These are phyloP conservation scores for Diaporthe australafricana DNA, from an alignment of 2,329 filamentous ascomycete species.

Conservation along the genomic window DNA sequence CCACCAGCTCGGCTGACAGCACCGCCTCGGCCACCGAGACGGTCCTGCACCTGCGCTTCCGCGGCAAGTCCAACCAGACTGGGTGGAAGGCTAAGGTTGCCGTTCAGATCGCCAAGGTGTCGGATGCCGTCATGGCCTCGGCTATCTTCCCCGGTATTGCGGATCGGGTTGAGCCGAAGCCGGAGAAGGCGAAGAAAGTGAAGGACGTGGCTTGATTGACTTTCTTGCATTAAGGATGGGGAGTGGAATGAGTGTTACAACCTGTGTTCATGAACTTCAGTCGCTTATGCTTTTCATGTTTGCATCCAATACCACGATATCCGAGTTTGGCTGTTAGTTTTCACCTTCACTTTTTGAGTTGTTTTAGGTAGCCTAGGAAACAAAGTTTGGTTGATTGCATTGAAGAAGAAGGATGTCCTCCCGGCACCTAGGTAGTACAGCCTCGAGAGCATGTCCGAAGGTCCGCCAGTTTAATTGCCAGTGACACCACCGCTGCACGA, in stretches of 20 bases:
- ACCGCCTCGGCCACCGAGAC: slow-evolving; percentile 9
- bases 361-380: background rate
- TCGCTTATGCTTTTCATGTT: background rate
- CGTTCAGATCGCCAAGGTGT: slow-evolving; percentile 20
- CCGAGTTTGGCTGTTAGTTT: background rate
- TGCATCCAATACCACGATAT: slow-evolving; percentile 26
- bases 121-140: slow-evolving; percentile 28
- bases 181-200: slow-evolving; percentile 11
- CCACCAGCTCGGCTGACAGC: slow-evolving; percentile 11
- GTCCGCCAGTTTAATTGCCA: slow-evolving; percentile 26
- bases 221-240: background rate
- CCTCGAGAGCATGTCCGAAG: too few relatives aligned
- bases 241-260: background rate
- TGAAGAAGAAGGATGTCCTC: background rate
- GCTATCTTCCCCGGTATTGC: slow-evolving; percentile 31
- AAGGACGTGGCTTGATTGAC: background rate
- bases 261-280: background rate
- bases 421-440: too few relatives aligned
- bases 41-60: slow-evolving; percentile 28
- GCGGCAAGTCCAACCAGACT: slow-evolving; percentile 24
- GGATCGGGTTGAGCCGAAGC: slow-evolving; percentile 20
- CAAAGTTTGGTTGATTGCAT: background rate
- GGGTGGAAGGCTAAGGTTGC: slow-evolving; percentile 32
- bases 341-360: background rate
- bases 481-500: slow-evolving; percentile 52